Conservation (phyloP, 2,329 filamentous ascomycete species). For the Ciborinia camelliae region DNA sequence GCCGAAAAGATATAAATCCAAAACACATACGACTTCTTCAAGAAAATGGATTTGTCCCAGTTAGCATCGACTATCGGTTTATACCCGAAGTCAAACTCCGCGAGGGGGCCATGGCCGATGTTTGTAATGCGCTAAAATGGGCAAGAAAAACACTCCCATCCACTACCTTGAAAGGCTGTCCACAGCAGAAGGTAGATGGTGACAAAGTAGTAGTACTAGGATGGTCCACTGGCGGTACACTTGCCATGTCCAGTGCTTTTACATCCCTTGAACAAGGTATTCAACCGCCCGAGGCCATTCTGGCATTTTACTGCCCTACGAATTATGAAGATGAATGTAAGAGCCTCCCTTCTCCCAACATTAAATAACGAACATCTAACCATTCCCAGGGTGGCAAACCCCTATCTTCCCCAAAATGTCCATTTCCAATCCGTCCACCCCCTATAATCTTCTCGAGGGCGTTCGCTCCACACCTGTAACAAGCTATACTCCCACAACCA, state of each 20-base stretch:
- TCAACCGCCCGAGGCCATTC: slow-evolving; percentile 39
- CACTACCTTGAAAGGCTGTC: slow-evolving; percentile 24
- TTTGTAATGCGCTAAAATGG: slow-evolving; percentile 43
- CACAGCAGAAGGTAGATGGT: slow-evolving; percentile 27
- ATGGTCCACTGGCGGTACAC: slow-evolving; percentile 48
- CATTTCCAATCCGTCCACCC: not conserved
- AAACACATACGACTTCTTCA: not conserved
- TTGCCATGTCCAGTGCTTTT: slow-evolving; percentile 46
- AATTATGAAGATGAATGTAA: slow-evolving; percentile 3
- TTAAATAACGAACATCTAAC: not conserved
- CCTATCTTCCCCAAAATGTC: not conserved
- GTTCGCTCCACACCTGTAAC: not conserved
- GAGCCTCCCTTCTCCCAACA: too few species aligned
- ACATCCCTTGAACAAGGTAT: slow-evolving; percentile 38
- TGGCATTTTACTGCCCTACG: not conserved
- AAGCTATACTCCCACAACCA: not conserved
- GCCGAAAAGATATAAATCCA: not conserved
- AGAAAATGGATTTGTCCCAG: not conserved
- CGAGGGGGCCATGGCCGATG: slow-evolving; percentile 47
- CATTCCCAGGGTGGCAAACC: not conserved
- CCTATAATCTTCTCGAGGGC: not conserved
- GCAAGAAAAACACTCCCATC: not conserved
- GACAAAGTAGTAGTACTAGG: slow-evolving; percentile 43
- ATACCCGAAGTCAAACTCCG: slow-evolving; percentile 48
- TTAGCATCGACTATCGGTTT: slow-evolving; percentile 46